Evolutionary conservation across 495 filamentous ascomycete genomes (phyloP).

Genomic region (Podospora tetraspora): DNA sequence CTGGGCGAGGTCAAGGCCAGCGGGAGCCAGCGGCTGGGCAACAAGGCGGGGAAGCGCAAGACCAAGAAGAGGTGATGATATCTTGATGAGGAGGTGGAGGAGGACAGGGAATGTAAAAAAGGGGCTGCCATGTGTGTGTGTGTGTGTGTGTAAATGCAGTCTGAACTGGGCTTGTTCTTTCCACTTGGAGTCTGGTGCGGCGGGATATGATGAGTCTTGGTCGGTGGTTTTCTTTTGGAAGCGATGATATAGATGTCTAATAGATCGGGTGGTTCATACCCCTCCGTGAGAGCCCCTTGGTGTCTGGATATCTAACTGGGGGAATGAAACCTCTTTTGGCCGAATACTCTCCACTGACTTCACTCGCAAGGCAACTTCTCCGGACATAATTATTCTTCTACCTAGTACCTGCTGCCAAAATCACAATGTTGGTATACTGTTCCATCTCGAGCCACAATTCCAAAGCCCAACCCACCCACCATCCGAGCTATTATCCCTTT

Average conservation of each 20-base stretch:
- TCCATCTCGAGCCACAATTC: slow-evolving; percentile 7
- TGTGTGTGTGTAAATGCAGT: not conserved
- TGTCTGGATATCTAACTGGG: not conserved
- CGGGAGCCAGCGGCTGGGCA: slow-evolving; percentile 36
- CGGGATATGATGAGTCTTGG: not conserved
- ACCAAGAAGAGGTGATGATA: slow-evolving; percentile 41
- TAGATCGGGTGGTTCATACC: not conserved
- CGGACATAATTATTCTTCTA: not conserved
- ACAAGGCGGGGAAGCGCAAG: slow-evolving; percentile 42
- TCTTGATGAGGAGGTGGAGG: slow-evolving; percentile 1
- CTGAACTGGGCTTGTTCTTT: not conserved
- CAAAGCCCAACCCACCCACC: slow-evolving; percentile 1
- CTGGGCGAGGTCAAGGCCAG: slow-evolving; percentile 39
- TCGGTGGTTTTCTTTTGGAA: not conserved
- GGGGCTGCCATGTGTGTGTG: not conserved
- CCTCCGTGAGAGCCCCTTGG: not conserved
- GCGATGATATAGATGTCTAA: not conserved
- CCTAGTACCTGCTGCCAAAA: not conserved
- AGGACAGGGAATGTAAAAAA: not conserved
- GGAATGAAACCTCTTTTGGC: not conserved
- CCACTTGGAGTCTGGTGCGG: not conserved
- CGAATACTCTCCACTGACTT: not conserved
- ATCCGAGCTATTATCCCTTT: not conserved
- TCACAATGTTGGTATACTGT: not conserved
- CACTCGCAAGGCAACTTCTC: not conserved